These are phyloP conservation scores for Phytophthora meadii DNA, from an alignment of 352 stramenopile species.

Conservation along the genomic window DNA sequence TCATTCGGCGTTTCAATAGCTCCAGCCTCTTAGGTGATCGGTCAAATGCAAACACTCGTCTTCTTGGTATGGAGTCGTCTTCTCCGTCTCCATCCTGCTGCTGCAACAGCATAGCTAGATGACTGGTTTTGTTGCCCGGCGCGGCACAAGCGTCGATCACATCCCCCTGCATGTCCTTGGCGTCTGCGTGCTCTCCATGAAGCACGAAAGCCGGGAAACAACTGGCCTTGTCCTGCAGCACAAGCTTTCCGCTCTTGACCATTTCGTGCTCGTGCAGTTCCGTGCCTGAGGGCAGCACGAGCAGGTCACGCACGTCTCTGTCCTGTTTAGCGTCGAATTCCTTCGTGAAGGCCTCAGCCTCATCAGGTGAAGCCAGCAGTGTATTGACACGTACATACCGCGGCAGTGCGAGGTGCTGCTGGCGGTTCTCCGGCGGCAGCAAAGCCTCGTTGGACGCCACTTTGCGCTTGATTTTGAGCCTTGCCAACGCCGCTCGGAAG, in stretches of 20 bases:
- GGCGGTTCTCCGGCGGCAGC: constrained; percentile 80
- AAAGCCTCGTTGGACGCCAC: constrained; percentile 82
- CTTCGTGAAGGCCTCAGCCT: constrained; percentile 53
- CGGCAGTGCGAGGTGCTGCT: constrained; percentile 69
- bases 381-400: constrained; percentile 96
- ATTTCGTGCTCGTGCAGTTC: constrained; percentile 88
- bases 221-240: constrained; percentile 98
- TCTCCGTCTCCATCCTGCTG: constrained; percentile 57
- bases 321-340: constrained; percentile 78
- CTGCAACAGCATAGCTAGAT: constrained; percentile 94
- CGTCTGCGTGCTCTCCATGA: constrained; percentile 70
- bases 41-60: constrained; percentile 96
- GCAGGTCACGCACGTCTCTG: constrained; percentile 88
- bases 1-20: constrained; percentile 90
- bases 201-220: constrained; percentile 98
- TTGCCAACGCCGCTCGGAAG: constrained; percentile 76
- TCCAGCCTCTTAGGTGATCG: constrained; percentile 88
- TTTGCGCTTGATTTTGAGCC: constrained; percentile 85
- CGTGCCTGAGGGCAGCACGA: constrained; percentile 91
- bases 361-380: constrained; percentile 62
- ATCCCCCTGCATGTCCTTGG: constrained; percentile 64
- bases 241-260: constrained; percentile 85
- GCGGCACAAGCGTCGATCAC: constrained; percentile 97
- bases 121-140: constrained; percentile 99
- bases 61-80: constrained; percentile 41